Conservation (phyloP, 2,329 filamentous ascomycete genomes). For the Macrophomina tecta region DNA sequence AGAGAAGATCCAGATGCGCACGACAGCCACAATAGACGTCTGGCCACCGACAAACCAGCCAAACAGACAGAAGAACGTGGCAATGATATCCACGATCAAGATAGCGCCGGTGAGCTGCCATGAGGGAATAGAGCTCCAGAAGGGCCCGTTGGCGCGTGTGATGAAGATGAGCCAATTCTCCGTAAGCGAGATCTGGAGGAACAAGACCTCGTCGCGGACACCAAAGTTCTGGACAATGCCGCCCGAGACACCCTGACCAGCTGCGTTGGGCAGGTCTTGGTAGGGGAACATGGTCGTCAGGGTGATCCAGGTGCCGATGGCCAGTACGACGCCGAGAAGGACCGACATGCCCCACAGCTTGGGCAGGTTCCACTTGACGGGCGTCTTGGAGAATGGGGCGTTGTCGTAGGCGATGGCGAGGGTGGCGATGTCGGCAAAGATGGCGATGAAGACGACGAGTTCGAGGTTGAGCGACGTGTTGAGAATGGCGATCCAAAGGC, state of each 20-base stretch:
- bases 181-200: conserved; percentile 87
- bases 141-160: conserved; percentile 88
- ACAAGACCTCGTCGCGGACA: conserved; percentile 79
- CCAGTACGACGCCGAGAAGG: conserved; percentile 79
- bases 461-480: conserved; percentile 85
- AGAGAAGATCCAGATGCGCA: conserved; percentile 90
- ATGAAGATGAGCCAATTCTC: conserved; percentile 98
- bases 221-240: conserved; percentile 92
- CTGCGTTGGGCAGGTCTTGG: conserved; percentile 36
- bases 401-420: conserved; percentile 94
- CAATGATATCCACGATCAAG: conserved; percentile 79
- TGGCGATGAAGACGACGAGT: conserved; percentile 90
- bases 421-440: conserved; percentile 91
- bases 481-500: conserved; percentile 88
- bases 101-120: conserved; percentile 84
- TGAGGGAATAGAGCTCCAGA: conserved; percentile 88
- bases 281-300: conserved; percentile 79
- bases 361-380: conserved; percentile 94
- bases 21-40: conserved; percentile 81
- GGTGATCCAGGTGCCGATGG: conserved; percentile 85
- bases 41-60: conserved; percentile 76
- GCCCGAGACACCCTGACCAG: conserved; percentile 65
- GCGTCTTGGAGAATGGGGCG: conserved; percentile 81
- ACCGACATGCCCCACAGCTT: conserved; percentile 94
- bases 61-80: conserved; percentile 84